Evolutionary conservation across 2,329 filamentous ascomycete genomes (phyloP).

Genomic region (Penicillium sp.): DNA sequence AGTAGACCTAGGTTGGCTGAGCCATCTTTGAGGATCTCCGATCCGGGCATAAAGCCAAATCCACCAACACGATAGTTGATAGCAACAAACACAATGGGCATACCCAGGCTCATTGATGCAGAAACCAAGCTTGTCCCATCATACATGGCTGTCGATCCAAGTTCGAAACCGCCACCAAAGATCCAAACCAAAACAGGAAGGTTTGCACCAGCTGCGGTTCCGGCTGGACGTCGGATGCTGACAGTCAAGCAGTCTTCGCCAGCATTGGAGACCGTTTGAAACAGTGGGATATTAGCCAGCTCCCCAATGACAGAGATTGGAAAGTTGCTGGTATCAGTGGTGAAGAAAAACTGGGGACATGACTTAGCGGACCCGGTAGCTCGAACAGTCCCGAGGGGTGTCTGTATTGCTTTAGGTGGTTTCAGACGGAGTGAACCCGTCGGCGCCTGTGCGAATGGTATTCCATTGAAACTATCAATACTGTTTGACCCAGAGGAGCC

Average conservation of each 20-base stretch:
- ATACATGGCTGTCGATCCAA: constrained; percentile 52
- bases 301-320: constrained; percentile 54
- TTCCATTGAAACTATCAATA: constrained; percentile 72
- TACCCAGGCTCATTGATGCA: constrained; percentile 51
- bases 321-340: constrained; percentile 49
- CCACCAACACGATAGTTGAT: constrained; percentile 78
- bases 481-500: constrained; percentile 38
- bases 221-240: constrained; percentile 62
- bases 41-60: constrained; percentile 73
- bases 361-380: constrained; percentile 62
- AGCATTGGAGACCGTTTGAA: constrained; percentile 58
- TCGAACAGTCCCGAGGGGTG: constrained; percentile 62
- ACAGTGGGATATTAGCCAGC: constrained; percentile 60
- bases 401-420: constrained; percentile 65
- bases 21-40: constrained; percentile 68
- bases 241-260: constrained; percentile 69
- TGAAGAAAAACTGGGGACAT: constrained; percentile 74
- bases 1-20: constrained; percentile 71
- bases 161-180: constrained; percentile 61
- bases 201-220: constrained; percentile 58
- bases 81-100: constrained; percentile 73
- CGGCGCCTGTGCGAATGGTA: constrained; percentile 75
- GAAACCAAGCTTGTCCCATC: constrained; percentile 40
- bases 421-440: constrained; percentile 68
- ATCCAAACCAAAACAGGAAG: constrained; percentile 73